Conservation (phyloP, 352 stramenopile genomes). For the Elongisporangium undulatum region DNA sequence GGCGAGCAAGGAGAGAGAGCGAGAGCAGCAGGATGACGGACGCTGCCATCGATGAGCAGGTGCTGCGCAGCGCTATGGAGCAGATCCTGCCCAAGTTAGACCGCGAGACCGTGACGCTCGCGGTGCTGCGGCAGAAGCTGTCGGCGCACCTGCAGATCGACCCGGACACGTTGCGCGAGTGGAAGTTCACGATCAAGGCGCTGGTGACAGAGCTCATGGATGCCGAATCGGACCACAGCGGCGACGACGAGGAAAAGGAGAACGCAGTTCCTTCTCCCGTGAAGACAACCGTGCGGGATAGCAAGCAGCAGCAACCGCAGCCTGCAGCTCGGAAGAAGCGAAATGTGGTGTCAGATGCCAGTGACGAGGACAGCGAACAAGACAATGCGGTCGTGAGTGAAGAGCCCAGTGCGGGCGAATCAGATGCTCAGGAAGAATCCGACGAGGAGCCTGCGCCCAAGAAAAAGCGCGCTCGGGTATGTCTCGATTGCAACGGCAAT, state of each 20-base stretch:
- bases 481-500: background rate
- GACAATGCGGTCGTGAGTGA: constrained; percentile 26
- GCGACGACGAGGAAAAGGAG: constrained; percentile 9
- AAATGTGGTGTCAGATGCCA: constrained; percentile 36
- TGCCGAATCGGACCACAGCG: constrained; percentile 16
- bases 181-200: constrained; percentile 40
- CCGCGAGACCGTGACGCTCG: constrained; percentile 37
- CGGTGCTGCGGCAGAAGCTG: constrained; percentile 44
- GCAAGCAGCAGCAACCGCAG: constrained; percentile 17
- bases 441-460: constrained; percentile 16
- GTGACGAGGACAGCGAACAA: constrained; percentile 32
- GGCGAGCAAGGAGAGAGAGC: background rate
- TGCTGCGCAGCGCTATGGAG: constrained; percentile 30
- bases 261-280: constrained; percentile 5
- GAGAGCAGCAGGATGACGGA: constrained; percentile 7
- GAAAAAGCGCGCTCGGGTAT: constrained; percentile 19
- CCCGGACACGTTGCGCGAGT: constrained; percentile 28
- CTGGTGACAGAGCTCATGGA: constrained; percentile 48
- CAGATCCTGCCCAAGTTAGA: constrained; percentile 60
- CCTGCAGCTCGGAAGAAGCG: constrained; percentile 8
- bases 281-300: constrained; percentile 3
- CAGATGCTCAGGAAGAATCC: constrained; percentile 13
- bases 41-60: constrained; percentile 14
- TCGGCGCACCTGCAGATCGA: constrained; percentile 42
- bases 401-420: constrained; percentile 10